These are phyloP conservation scores for Boletus rufocinnamomeus DNA, from an alignment of 768 basidiomycete species.

Conservation along the genomic window DNA sequence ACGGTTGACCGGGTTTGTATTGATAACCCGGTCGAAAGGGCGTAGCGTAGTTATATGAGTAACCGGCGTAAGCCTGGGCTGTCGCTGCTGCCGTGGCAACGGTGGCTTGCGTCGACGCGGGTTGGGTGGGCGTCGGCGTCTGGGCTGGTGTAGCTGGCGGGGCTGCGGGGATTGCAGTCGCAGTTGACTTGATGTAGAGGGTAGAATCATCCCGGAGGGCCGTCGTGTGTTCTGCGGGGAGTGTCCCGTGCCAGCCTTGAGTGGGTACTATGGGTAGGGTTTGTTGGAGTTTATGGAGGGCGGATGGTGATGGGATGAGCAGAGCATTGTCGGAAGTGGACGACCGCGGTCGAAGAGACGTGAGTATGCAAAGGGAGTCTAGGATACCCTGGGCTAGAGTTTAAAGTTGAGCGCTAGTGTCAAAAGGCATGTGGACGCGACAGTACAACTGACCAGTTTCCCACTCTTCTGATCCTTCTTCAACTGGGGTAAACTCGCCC, in stretches of 20 bases:
- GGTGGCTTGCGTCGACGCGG: constrained; percentile 25
- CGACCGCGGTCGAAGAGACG: constrained; percentile 69
- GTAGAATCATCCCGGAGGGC: constrained; percentile 79
- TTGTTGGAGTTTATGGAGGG: constrained; percentile 71
- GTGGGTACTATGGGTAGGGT: constrained; percentile 63
- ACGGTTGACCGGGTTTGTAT: constrained; percentile 42
- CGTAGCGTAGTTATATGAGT: constrained; percentile 40
- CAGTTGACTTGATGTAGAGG: constrained; percentile 57
- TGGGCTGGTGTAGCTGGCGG: constrained; percentile 37
- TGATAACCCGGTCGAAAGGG: constrained; percentile 36
- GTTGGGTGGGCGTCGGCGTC: constrained; percentile 35
- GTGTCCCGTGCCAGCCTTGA: constrained; percentile 74
- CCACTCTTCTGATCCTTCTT: constrained; percentile 80
- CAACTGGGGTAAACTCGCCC: constrained; percentile 48
- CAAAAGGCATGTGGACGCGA: constrained; percentile 4
- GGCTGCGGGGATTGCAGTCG: constrained; percentile 36
- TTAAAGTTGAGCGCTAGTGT: constrained; percentile 16
- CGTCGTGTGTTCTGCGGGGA: constrained; percentile 54
- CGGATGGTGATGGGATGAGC: constrained; percentile 61
- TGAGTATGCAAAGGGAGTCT: constrained; percentile 65
- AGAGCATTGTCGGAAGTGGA: constrained; percentile 44
- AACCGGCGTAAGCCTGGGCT: constrained; percentile 33
- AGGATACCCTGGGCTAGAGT: constrained; percentile 68
- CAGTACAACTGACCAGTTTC: constrained; percentile 61
- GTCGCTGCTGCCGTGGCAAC: constrained; percentile 28